Evolutionary conservation across 495 filamentous ascomycete genomes (phyloP).

Genomic region (Bombardia bombarda): DNA sequence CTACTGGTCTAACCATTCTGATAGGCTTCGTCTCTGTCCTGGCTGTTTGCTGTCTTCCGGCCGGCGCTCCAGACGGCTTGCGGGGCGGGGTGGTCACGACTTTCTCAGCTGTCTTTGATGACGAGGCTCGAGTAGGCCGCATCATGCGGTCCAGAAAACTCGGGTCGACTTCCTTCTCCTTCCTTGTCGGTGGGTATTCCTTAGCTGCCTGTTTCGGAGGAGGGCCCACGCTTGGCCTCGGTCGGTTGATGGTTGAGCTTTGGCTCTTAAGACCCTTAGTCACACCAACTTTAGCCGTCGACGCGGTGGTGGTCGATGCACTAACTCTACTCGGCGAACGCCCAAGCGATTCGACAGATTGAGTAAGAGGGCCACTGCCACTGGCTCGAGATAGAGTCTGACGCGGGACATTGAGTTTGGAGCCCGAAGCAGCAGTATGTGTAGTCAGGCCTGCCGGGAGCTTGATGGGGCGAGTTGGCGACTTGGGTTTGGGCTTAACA

Average conservation of each 20-base stretch:
- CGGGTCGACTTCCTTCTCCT: conserved; percentile 51
- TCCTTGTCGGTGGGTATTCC: conserved; percentile 33
- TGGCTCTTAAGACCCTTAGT: conserved; percentile 29
- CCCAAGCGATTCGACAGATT: conserved; percentile 18
- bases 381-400: conserved; percentile 32
- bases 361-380: conserved; percentile 18
- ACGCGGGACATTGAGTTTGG: conserved; percentile 38
- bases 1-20: too few relatives aligned
- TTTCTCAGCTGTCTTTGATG: conserved; percentile 71
- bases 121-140: conserved; percentile 74
- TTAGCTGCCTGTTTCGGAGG: conserved; percentile 36
- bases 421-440: conserved; percentile 53
- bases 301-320: conserved; percentile 20
- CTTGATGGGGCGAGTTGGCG: conserved; percentile 56
- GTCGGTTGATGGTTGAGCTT: conserved; percentile 30
- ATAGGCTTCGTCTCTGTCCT: conserved; percentile 21
- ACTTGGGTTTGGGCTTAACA: conserved; percentile 53
- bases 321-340: conserved; percentile 41
- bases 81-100: conserved; percentile 34
- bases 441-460: conserved; percentile 54
- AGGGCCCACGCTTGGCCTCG: conserved; percentile 42
- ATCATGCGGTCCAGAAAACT: conserved; percentile 88
- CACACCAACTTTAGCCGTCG: conserved; percentile 8
- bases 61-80: conserved; percentile 14
- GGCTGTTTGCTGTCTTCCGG: conserved; percentile 16